Evolutionary conservation across 345 rosid genomes (phyloP).

Genomic region (Arabidopsis arenosa): DNA sequence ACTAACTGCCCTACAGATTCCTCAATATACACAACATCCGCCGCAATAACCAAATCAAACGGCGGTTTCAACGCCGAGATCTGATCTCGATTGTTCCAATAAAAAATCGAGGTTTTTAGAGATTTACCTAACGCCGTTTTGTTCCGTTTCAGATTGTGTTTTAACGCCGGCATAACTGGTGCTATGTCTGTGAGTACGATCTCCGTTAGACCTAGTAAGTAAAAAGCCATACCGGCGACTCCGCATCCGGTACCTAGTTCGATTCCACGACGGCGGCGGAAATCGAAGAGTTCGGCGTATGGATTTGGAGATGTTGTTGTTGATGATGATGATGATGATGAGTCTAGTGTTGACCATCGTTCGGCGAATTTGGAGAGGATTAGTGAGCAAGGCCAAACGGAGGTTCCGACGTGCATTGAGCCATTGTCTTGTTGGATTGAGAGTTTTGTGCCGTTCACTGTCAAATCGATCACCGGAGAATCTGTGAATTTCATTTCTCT

Average conservation of each 20-base stretch:
- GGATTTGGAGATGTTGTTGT: conserved; percentile 48
- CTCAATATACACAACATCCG: conserved; percentile 90
- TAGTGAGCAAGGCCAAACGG: conserved; percentile 93
- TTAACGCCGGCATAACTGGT: conserved; percentile 90
- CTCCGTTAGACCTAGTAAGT: conserved; percentile 76
- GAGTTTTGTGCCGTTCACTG: conserved; percentile 60
- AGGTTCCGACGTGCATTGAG: conserved; percentile 89
- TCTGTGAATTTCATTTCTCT: conserved; percentile 79
- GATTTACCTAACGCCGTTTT: conserved; percentile 66
- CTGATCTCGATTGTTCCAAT: conserved; percentile 76
- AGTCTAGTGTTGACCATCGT: conserved; percentile 65
- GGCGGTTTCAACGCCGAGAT: conserved; percentile 70
- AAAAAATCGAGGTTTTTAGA: conserved; percentile 61
- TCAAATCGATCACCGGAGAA: conserved; percentile 85
- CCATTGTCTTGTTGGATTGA: conserved; percentile 85
- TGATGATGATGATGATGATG: conserved; percentile 42
- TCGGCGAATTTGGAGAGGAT: conserved; percentile 92
- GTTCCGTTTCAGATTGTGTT: conserved; percentile 91
- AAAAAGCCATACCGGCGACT: conserved; percentile 84
- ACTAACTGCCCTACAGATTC: conserved; percentile 67
- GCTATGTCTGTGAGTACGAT: conserved; percentile 83
- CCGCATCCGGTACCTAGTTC: conserved; percentile 96
- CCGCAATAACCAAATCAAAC: conserved; percentile 78
- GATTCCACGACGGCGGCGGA: conserved; percentile 63
- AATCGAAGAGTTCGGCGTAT: conserved; percentile 72